Evolutionary conservation across 805 yeast genomes (phyloP).

Genomic region (Suhomyces canberraensis): DNA sequence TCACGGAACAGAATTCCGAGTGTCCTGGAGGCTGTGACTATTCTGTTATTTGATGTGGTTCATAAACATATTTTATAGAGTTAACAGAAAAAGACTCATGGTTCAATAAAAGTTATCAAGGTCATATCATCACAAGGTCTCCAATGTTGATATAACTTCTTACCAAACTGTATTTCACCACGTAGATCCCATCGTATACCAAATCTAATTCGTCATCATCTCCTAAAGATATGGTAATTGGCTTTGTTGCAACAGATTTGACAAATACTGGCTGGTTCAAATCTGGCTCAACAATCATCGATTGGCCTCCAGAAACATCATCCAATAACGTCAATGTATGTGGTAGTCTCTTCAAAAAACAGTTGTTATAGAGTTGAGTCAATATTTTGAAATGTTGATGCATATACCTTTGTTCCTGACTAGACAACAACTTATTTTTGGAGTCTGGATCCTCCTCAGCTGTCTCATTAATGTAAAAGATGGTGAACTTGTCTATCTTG

Average conservation of each 20-base stretch:
- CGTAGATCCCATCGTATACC: slow-evolving; percentile 65
- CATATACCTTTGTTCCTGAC: slow-evolving; percentile 64
- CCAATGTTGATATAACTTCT: slow-evolving; percentile 32
- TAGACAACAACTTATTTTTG: slow-evolving; percentile 12
- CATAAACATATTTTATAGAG: no score
- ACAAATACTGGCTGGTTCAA: slow-evolving; percentile 75
- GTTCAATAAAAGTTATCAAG: neutral
- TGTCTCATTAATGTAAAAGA: slow-evolving; percentile 49
- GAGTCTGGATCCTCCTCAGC: slow-evolving; percentile 9
- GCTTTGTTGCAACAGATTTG: slow-evolving; percentile 21
- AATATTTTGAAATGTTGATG: slow-evolving; percentile 61
- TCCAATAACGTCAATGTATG: slow-evolving; percentile 67
- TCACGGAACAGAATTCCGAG: slow-evolving; percentile 56
- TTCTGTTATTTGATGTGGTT: neutral
- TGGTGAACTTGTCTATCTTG: slow-evolving; percentile 69
- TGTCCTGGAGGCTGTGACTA: slow-evolving; percentile 80
- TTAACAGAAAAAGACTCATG: no score
- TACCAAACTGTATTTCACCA: slow-evolving; percentile 57
- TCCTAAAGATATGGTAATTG: slow-evolving; percentile 25
- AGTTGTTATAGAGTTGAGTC: slow-evolving; percentile 60
- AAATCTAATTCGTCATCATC: slow-evolving; percentile 38
- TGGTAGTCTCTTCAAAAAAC: slow-evolving; percentile 69
- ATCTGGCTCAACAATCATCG: slow-evolving; percentile 81
- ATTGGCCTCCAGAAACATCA: slow-evolving; percentile 55
- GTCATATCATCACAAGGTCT: slow-evolving; percentile 35